These are phyloP conservation scores for Emericellopsis atlantica DNA, from an alignment of 2,329 filamentous ascomycete genomes.

Conservation along the genomic window DNA sequence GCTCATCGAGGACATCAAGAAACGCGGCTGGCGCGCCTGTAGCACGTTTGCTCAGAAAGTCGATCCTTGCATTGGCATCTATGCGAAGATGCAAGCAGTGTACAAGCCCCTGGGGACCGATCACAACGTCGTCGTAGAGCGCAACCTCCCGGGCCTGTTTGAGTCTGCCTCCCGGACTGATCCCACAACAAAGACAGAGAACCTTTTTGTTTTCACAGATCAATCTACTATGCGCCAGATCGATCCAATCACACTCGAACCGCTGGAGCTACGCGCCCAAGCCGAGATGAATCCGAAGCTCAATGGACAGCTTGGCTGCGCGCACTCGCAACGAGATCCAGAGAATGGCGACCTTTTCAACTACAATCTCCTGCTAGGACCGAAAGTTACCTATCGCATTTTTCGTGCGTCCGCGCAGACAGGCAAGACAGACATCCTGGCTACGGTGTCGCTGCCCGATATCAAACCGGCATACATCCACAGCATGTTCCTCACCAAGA, in stretches of 20 bases:
- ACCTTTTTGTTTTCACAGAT: constrained; percentile 47
- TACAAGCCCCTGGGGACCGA: constrained; percentile 30
- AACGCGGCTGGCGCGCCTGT: constrained; percentile 40
- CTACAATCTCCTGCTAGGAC: constrained; percentile 60
- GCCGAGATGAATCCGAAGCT: constrained; percentile 52
- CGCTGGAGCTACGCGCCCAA: constrained; percentile 51
- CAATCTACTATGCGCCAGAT: constrained; percentile 43
- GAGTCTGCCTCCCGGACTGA: constrained; percentile 18
- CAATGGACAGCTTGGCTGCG: constrained; percentile 51
- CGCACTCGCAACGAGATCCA: constrained; percentile 62
- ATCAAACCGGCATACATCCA: constrained; percentile 62
- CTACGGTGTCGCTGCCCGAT: constrained; percentile 41
- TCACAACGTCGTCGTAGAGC: constrained; percentile 54
- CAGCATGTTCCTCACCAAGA: constrained; percentile 61
- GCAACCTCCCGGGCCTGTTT: constrained; percentile 45
- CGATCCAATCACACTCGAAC: constrained; percentile 60
- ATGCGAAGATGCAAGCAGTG: constrained; percentile 56
- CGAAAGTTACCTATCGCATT: constrained; percentile 48
- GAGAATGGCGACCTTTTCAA: constrained; percentile 67
- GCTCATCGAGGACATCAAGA: constrained; percentile 46
- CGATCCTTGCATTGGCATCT: constrained; percentile 64
- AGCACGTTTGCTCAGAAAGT: constrained; percentile 58
- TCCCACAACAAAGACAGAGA: constrained; percentile 17
- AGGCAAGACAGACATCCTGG: constrained; percentile 58
- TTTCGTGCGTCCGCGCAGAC: constrained; percentile 52